phyloP scores from a whole-genome alignment of 257 asterid genomes.

The Capsicum pubescens region DNA sequence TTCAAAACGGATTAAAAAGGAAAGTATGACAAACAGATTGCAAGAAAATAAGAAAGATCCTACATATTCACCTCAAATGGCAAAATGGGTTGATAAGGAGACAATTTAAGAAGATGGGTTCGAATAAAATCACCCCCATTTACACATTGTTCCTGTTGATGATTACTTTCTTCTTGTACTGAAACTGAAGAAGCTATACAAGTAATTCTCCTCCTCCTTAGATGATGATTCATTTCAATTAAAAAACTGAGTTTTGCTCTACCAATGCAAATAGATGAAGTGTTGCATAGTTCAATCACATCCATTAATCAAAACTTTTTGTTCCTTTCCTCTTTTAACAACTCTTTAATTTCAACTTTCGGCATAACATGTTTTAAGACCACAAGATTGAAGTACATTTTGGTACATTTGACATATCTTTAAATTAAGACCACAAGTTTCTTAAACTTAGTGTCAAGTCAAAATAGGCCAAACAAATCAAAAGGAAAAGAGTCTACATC shows the following conservation, averaged over 20 bases:
- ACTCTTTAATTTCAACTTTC: too few relatives aligned
- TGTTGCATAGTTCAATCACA: constrained; percentile 61
- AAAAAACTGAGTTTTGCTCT: constrained; percentile 40
- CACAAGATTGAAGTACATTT: too few relatives aligned
- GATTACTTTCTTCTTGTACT: constrained; percentile 49
- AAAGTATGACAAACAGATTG: too few relatives aligned
- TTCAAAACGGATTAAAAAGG: too few relatives aligned
- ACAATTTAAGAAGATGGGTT: constrained; percentile 78
- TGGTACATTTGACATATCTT: too few relatives aligned
- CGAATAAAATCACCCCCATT: constrained; percentile 83
- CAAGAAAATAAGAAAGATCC: background rate
- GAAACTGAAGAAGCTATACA: constrained; percentile 58
- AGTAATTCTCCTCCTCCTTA: constrained; percentile 39
- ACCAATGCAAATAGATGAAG: constrained; percentile 55
- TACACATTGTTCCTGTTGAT: constrained; percentile 37
- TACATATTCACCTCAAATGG: constrained; percentile 77
- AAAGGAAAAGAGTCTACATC: too few relatives aligned
- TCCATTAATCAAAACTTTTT: constrained; percentile 51
- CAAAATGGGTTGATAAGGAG: constrained; percentile 88
- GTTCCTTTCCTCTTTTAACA: too few relatives aligned
- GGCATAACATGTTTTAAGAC: too few relatives aligned
- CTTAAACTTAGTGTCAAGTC: too few relatives aligned
- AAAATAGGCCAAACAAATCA: too few relatives aligned
- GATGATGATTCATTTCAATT: constrained; percentile 29
- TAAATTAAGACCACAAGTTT: too few relatives aligned